Conservation (phyloP, 768 basidiomycete genomes). For the Vararia minispora region DNA sequence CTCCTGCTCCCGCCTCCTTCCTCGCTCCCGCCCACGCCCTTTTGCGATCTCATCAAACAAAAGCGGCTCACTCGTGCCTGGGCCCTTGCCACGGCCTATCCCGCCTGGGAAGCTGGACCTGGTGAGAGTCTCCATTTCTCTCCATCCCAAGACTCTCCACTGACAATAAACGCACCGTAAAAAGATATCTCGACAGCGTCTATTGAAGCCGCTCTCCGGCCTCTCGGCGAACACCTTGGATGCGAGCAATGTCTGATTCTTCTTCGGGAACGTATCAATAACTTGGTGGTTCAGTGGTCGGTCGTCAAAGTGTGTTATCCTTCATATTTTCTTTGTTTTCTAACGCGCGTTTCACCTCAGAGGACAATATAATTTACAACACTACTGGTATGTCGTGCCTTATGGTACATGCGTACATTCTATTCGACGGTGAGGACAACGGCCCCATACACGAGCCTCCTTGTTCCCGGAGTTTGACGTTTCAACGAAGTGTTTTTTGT, state of each 20-base stretch:
- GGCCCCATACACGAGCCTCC: too few species aligned
- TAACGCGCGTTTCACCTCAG: too few species aligned
- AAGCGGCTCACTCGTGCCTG: conserved; percentile 73
- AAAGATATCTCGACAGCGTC: conserved; percentile 67
- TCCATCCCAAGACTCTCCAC: too few species aligned
- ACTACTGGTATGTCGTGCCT: too few species aligned
- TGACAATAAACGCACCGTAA: too few species aligned
- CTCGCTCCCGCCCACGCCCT: conserved; percentile 57
- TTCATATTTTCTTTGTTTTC: too few species aligned
- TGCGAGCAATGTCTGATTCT: conserved; percentile 60
- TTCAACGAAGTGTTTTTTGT: too few species aligned
- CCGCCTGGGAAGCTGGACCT: conserved; percentile 76
- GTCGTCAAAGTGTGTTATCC: conserved; percentile 59
- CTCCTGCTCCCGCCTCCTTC: conserved; percentile 65
- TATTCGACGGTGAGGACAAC: too few species aligned
- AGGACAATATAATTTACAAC: too few species aligned
- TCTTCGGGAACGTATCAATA: conserved; percentile 56
- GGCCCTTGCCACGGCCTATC: conserved; percentile 73
- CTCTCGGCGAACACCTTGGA: conserved; percentile 54
- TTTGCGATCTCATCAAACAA: conserved; percentile 66
- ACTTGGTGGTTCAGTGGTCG: conserved; percentile 66
- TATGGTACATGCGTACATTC: too few species aligned
- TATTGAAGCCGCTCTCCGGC: conserved; percentile 63
- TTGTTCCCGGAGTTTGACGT: too few species aligned
- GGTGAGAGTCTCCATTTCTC: conserved; percentile 33